phyloP scores from a whole-genome alignment of 1,284 basidiomycete species.

The Pyrrhoderma noxium region DNA sequence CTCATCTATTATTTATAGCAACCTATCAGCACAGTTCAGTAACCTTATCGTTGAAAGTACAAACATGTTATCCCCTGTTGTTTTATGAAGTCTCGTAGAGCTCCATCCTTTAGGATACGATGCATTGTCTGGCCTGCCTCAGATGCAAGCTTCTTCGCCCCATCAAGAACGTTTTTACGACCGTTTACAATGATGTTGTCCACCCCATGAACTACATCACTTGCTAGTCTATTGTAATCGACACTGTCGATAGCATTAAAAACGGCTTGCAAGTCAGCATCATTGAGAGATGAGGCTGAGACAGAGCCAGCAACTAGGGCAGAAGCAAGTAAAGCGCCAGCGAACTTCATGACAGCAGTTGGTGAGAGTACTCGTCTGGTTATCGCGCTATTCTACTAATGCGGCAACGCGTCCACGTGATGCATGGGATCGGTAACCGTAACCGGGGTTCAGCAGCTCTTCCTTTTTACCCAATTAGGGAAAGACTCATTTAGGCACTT shows the following conservation, averaged over 20 bases:
- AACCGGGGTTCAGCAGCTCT: no score
- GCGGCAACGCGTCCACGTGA: no score
- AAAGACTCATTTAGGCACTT: no score
- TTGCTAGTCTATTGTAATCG: background rate
- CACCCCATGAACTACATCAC: constrained; percentile 7
- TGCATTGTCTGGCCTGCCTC: constrained; percentile 27
- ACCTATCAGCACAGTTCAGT: background rate
- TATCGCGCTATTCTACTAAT: no score
- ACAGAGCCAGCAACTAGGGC: constrained; percentile 5
- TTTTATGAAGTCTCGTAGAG: constrained; percentile 50
- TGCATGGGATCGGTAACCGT: no score
- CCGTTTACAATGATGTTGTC: background rate
- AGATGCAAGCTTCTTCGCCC: constrained; percentile 9
- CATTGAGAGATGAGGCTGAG: constrained; percentile 2
- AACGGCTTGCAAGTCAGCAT: constrained; percentile 10
- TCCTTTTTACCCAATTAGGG: no score
- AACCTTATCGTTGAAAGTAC: constrained; percentile 21
- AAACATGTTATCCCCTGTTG: constrained; percentile 56
- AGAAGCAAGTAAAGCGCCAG: constrained; percentile 5
- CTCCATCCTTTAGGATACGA: constrained; percentile 46
- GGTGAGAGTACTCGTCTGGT: no score
- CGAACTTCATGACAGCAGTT: constrained; percentile 7
- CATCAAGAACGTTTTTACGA: constrained; percentile 11
- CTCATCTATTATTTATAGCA: constrained; percentile 44
- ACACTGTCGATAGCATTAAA: constrained; percentile 2